Conservation (phyloP, 83 land plant genomes). For the Thuja plicata region DNA sequence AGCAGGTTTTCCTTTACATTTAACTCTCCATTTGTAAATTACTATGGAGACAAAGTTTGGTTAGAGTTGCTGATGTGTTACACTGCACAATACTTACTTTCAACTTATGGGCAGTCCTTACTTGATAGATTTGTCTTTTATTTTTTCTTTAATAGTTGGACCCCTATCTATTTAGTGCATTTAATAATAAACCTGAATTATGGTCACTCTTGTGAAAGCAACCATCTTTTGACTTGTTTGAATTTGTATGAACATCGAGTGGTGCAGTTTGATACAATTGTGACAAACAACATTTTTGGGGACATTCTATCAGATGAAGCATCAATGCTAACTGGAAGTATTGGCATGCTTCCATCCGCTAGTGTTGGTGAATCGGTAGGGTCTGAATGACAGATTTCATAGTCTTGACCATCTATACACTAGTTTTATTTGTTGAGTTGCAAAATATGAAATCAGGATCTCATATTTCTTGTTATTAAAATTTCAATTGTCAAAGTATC, state of each 20-base stretch:
- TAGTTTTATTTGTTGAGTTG: background rate
- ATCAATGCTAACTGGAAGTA: slow-evolving; percentile 97
- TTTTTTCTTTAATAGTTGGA: background rate
- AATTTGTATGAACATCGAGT: background rate
- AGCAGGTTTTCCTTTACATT: slow-evolving; percentile 59
- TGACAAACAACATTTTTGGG: slow-evolving; percentile 96
- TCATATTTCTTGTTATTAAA: background rate
- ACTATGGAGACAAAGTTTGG: too few relatives aligned
- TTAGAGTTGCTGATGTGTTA: background rate
- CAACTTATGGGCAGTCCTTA: background rate
- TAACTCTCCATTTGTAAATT: background rate
- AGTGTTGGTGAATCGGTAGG: slow-evolving; percentile 82
- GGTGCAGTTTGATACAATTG: slow-evolving; percentile 96
- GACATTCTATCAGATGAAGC: slow-evolving; percentile 97
- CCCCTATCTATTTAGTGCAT: background rate
- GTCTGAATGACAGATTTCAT: background rate
- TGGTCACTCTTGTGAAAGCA: background rate
- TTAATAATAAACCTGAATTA: background rate
- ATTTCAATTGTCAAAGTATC: background rate
- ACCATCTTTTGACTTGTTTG: background rate
- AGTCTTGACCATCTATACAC: background rate
- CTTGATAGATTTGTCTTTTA: background rate
- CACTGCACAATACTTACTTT: background rate
- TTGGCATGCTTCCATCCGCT: slow-evolving; percentile 98
- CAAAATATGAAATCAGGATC: background rate